phyloP scores from a whole-genome alignment of 2,329 filamentous ascomycete species.

The Pseudocercospora crystallina region DNA sequence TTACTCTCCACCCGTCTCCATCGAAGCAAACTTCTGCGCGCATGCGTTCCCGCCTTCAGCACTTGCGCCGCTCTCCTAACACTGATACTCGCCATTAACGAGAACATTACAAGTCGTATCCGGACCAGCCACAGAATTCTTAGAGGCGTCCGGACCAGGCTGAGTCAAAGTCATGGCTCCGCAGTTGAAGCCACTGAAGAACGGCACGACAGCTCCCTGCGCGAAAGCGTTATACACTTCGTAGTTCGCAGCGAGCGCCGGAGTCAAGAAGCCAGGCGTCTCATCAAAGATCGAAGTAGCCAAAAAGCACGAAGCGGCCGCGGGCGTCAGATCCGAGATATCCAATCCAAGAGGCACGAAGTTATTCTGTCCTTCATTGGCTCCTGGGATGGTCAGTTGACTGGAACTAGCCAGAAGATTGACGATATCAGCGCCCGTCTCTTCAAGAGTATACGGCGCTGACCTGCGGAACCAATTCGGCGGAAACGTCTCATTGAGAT shows the following conservation, averaged over 20 bases:
- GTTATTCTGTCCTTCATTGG: conserved; percentile 30
- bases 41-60: too few relatives aligned
- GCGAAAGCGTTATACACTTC: conserved; percentile 27
- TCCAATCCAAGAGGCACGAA: conserved; percentile 29
- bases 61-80: too few relatives aligned
- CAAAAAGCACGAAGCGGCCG: conserved; percentile 27
- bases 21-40: too few relatives aligned
- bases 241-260: conserved; percentile 23
- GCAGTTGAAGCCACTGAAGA: conserved; percentile 26
- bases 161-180: conserved; percentile 8
- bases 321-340: conserved; percentile 17
- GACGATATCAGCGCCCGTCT: conserved; percentile 23
- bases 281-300: conserved; percentile 27
- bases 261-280: conserved; percentile 25
- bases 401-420: conserved; percentile 20
- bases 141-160: conserved; percentile 16
- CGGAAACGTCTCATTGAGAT: conserved; percentile 34
- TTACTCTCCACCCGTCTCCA: too few relatives aligned
- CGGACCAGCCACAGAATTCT: conserved; percentile 10
- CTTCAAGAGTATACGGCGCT: conserved; percentile 23
- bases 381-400: conserved; percentile 24
- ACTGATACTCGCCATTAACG: conserved; percentile 21
- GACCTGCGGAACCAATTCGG: conserved; percentile 26
- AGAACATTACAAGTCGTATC: conserved; percentile 20
- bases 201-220: conserved; percentile 25